Evolutionary conservation across 176 grass and related monocot genomes (phyloP).

Genomic region (Zoysia pacifica): DNA sequence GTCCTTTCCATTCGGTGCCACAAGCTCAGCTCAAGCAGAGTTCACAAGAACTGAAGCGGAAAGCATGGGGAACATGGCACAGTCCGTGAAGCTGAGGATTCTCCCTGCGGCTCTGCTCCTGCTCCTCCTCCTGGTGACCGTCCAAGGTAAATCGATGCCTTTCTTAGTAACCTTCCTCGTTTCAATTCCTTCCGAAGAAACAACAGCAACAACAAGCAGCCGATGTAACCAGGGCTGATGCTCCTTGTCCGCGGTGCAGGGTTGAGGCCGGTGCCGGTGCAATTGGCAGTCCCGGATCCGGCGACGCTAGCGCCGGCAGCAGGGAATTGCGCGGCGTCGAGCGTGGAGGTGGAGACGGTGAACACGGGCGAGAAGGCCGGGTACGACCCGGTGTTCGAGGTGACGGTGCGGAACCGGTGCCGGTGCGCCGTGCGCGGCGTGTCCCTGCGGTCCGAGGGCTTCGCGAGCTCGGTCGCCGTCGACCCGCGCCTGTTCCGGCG

Average conservation of each 20-base stretch:
- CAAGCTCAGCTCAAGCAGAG: background rate
- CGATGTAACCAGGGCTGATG: no score
- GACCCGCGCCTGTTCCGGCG: conserved; percentile 63
- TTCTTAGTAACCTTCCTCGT: background rate
- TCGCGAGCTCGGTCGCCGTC: conserved; percentile 62
- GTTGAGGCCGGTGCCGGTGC: background rate
- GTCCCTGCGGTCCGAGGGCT: conserved; percentile 57
- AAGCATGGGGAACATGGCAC: background rate
- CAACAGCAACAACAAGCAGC: background rate
- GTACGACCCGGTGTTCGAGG: conserved; percentile 69
- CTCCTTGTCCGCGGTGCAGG: background rate
- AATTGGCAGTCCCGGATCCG: no score
- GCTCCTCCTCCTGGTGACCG: conserved; percentile 7
- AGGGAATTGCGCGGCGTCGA: conserved; percentile 42
- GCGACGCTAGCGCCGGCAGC: no score
- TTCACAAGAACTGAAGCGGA: background rate
- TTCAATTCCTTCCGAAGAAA: background rate
- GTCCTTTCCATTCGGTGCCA: background rate
- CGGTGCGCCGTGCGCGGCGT: conserved; percentile 46
- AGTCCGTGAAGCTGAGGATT: conserved; percentile 1
- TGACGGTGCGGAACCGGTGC: conserved; percentile 62
- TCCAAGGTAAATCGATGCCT: conserved; percentile 36
- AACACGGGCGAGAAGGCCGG: conserved; percentile 54
- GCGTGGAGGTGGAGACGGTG: conserved; percentile 48
- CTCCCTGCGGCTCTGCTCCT: conserved; percentile 18